Evolutionary conservation across 768 basidiomycete genomes (phyloP), one percentile per base, ranked within the genome.

Genomic region (Lactifluus volemus): DNA sequence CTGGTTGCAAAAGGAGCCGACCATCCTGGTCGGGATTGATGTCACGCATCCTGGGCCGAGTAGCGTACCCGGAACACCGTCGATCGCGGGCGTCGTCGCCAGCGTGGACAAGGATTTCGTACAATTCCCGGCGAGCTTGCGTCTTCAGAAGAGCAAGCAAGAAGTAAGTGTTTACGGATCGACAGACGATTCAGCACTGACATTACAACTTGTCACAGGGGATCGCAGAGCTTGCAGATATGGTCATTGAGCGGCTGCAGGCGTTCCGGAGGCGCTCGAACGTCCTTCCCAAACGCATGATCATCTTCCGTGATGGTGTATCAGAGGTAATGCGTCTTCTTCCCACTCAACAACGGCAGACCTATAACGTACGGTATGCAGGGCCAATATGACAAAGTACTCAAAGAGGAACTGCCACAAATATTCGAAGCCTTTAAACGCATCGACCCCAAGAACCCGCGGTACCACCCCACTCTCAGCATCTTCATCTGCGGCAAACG

Each of bases 11-110:
- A 80, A 80, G 70, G 77, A 78, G 65, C 79, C 78, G 55, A 92
- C 90, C 10, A 92, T 93, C 86, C 73, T 93, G 68, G 84, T 93
- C 3, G 91, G 91, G 0, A 88, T 90, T 64, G 89, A 92, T 67
- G 88, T 90, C 0, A 92, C 88, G 0, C 89, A 92, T 64, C 88
- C 89, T 4, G 81, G 86, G 1, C 85, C 86, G 1, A 78, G 73
- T 6, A 87, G 86, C 64, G 70, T 76, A 53, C 77, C 78, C 3
- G 91, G 90, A 3, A 85, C 89, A 1, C 91, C 91, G 3, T 90
- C 88, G 0, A 86, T 93, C 48, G 88, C 88, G 0, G 90, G 89
- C 0, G 85, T 92, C 10, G 91, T 92, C 2, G 90, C 86, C 0
- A 92, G 83, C 60, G 75, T 83, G 1, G 89, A 92, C 67, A 73